A percentile compares a stretch with the other conserved stretches of the same genome.
Conservation (phyloP, 2,329 filamentous ascomycete species). For the Cercospora sp. region DNA sequence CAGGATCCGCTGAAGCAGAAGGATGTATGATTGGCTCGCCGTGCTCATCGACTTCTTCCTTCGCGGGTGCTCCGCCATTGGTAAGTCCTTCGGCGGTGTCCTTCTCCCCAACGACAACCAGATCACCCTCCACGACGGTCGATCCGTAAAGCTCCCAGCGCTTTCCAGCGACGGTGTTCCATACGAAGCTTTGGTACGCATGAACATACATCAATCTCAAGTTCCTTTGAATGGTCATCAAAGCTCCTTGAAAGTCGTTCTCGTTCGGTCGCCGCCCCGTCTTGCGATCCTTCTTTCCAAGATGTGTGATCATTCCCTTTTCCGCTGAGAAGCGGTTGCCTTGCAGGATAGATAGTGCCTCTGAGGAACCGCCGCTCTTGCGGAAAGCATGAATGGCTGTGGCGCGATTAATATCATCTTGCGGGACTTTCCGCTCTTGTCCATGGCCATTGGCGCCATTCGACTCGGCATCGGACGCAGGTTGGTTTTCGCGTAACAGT, state of each 20-base stretch:
- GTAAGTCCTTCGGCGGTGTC: conserved; percentile 45
- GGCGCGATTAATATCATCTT: conserved; percentile 78
- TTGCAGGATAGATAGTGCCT: conserved; percentile 70
- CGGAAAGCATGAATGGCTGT: conserved; percentile 74
- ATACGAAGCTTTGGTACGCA: conserved; percentile 91
- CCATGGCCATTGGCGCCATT: conserved; percentile 10
- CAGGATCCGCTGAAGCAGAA: conserved; percentile 34
- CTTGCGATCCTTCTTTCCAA: conserved; percentile 53
- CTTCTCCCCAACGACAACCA: conserved; percentile 69
- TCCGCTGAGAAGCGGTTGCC: conserved; percentile 76
- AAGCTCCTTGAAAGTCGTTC: conserved; percentile 76
- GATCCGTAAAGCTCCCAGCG: conserved; percentile 76
- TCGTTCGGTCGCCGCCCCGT: conserved; percentile 51
- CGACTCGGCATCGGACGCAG: conserved; percentile 31
- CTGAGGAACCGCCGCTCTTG: conserved; percentile 50
- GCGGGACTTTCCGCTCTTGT: conserved; percentile 53
- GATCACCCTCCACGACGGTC: conserved; percentile 78
- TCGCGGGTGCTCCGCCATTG: conserved; percentile 39
- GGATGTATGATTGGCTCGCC: conserved; percentile 68
- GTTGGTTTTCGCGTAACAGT: conserved; percentile 58
- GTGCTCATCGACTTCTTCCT: conserved; percentile 56
- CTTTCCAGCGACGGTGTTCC: conserved; percentile 82
- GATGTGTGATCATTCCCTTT: conserved; percentile 72
- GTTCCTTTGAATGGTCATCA: conserved; percentile 77
- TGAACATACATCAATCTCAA: conserved; percentile 94